A percentile compares a stretch with the other conserved stretches of the same genome.
These are phyloP conservation scores for Spinacia oleracea DNA, from an alignment of 179 eudicot genomes.

Conservation along the genomic window DNA sequence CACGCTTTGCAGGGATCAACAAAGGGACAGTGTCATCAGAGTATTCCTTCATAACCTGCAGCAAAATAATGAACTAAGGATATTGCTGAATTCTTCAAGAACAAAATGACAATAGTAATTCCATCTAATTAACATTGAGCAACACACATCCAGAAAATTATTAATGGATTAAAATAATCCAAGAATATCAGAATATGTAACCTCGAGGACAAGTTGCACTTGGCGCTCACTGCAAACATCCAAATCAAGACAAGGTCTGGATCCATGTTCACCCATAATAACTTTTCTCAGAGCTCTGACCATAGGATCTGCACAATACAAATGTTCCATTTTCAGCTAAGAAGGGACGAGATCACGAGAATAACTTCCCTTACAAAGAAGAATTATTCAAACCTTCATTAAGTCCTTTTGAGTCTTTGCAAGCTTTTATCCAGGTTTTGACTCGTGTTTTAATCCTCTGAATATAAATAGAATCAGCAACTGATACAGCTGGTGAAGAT, in stretches of 20 bases:
- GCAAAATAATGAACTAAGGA: conserved; percentile 21
- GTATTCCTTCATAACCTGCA: conserved; percentile 60
- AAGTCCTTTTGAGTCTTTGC: conserved; percentile 42
- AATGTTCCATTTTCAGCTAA: conserved; percentile 17
- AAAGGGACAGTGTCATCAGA: conserved; percentile 71
- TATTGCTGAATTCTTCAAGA: conserved; percentile 5
- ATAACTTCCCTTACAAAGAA: conserved; percentile 10
- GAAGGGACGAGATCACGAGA: neutral
- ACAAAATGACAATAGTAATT: neutral
- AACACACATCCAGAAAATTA: neutral
- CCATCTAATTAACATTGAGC: neutral
- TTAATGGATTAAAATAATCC: neutral
- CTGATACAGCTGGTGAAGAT: conserved; percentile 48
- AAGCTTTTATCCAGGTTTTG: conserved; percentile 58
- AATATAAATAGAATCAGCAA: conserved; percentile 71
- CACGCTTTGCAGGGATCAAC: conserved; percentile 57
- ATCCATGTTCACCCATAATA: conserved; percentile 68
- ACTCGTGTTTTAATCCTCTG: conserved; percentile 77
- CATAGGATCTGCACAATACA: conserved; percentile 59
- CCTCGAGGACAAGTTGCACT: conserved; percentile 81
- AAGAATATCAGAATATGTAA: conserved; percentile 22
- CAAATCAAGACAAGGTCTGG: conserved; percentile 76
- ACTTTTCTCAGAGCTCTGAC: conserved; percentile 69
- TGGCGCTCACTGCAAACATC: conserved; percentile 95
- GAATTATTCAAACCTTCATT: conserved; percentile 51